These are phyloP conservation scores for Otatea glauca DNA, from an alignment of 176 grass and related monocot genomes.

Conservation along the genomic window DNA sequence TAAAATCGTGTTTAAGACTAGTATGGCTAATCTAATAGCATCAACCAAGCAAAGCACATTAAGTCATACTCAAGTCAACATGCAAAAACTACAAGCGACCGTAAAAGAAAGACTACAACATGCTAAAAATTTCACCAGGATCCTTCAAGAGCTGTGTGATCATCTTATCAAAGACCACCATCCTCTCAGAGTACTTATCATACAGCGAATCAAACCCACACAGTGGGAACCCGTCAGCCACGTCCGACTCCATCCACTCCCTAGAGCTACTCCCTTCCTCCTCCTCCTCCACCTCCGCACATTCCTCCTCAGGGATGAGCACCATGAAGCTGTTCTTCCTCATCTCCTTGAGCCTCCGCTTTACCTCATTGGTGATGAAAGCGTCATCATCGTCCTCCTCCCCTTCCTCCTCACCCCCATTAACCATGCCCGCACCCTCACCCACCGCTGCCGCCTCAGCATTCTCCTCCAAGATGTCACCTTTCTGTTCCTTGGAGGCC, in stretches of 20 bases:
- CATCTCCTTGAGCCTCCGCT: slow-evolving; percentile 90
- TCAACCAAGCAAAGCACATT: not conserved
- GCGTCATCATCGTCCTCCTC: slow-evolving; percentile 67
- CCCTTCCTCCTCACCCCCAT: slow-evolving; percentile 16
- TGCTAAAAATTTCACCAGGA: slow-evolving; percentile 51
- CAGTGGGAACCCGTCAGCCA: slow-evolving; percentile 44
- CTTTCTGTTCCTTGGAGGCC: slow-evolving; percentile 24
- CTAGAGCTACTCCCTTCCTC: slow-evolving; percentile 70
- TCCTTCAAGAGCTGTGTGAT: slow-evolving; percentile 66
- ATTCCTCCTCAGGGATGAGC: slow-evolving; percentile 77
- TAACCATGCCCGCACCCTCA: not conserved
- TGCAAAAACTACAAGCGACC: slow-evolving; percentile 18
- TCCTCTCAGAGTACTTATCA: slow-evolving; percentile 77
- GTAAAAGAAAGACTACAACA: not conserved
- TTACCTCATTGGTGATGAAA: slow-evolving; percentile 88
- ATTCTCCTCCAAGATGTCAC: slow-evolving; percentile 34
- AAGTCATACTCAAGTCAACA: not conserved
- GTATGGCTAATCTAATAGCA: not conserved
- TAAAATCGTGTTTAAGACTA: not conserved
- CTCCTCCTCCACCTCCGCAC: slow-evolving; percentile 58
- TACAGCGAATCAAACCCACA: slow-evolving; percentile 79
- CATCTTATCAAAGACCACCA: slow-evolving; percentile 83
- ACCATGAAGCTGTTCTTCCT: slow-evolving; percentile 97
- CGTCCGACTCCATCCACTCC: slow-evolving; percentile 60
- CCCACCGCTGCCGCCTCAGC: slow-evolving; percentile 6